Evolutionary conservation across 176 grass and related monocot species (phyloP).

Genomic region (Cymbopogon citratus): DNA sequence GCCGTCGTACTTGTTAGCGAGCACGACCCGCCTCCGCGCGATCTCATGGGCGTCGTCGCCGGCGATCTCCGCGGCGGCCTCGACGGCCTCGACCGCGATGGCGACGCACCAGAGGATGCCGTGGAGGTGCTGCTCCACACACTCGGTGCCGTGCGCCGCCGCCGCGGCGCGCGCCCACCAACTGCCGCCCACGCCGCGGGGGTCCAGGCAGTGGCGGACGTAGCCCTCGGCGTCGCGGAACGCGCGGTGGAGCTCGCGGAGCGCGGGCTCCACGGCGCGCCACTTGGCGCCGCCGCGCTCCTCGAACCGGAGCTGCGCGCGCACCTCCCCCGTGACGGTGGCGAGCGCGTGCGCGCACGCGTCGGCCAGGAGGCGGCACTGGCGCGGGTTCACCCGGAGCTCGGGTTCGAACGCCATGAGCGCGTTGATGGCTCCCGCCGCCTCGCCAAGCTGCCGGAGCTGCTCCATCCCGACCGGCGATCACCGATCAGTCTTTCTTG

Average conservation of each 20-base stretch:
- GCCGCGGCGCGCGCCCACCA: conserved; percentile 80
- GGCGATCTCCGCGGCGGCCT: conserved; percentile 50
- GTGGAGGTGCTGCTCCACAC: conserved; percentile 71
- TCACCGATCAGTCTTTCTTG: background rate
- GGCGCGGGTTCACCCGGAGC: conserved; percentile 64
- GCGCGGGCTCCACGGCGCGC: conserved; percentile 54
- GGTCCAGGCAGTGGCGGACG: conserved; percentile 60
- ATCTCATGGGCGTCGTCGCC: conserved; percentile 51
- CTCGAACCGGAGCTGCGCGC: conserved; percentile 56
- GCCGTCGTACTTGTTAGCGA: conserved; percentile 66
- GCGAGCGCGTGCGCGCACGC: conserved; percentile 52
- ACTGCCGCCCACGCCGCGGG: conserved; percentile 20
- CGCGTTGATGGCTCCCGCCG: conserved; percentile 50
- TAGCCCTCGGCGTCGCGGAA: conserved; percentile 75
- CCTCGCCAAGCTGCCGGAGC: conserved; percentile 72
- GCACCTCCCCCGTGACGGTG: conserved; percentile 45
- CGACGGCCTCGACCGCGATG: conserved; percentile 74
- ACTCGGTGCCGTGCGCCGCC: conserved; percentile 47
- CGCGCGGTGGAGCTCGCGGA: conserved; percentile 73
- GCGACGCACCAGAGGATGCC: conserved; percentile 74
- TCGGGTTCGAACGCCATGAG: conserved; percentile 74
- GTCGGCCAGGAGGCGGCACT: conserved; percentile 79
- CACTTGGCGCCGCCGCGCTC: conserved; percentile 70
- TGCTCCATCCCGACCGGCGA: conserved; percentile 57
- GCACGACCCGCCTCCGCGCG: conserved; percentile 28